phyloP scores from a whole-genome alignment of 257 asterid species.

The Solanum etuberosum region DNA sequence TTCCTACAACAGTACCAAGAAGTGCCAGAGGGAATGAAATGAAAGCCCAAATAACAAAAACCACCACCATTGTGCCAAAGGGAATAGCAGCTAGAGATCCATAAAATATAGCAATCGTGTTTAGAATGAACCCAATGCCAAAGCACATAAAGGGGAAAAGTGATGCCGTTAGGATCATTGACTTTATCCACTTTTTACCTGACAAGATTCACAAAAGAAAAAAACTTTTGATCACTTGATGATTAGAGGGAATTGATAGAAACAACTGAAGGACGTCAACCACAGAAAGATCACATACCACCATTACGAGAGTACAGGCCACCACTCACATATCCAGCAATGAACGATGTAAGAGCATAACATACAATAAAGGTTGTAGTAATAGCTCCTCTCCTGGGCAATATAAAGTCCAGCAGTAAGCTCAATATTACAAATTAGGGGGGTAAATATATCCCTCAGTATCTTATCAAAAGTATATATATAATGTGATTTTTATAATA shows the following conservation, averaged over 20 bases:
- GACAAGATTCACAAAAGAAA: not conserved
- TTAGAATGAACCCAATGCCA: constrained; percentile 53
- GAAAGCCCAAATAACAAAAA: constrained; percentile 70
- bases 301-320: constrained; percentile 75
- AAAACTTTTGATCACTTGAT: not conserved
- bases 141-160: constrained; percentile 78
- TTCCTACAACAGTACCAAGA: constrained; percentile 78
- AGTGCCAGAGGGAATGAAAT: constrained; percentile 81
- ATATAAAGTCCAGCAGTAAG: not conserved
- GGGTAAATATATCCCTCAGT: not conserved
- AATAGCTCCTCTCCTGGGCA: constrained; percentile 81
- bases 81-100: constrained; percentile 88
- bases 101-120: constrained; percentile 72
- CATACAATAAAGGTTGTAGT: constrained; percentile 62
- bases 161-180: constrained; percentile 80
- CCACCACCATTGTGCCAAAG: constrained; percentile 73
- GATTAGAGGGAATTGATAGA: not conserved
- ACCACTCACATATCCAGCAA: constrained; percentile 76
- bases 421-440: not conserved
- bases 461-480: not conserved
- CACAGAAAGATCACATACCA: constrained; percentile 32
- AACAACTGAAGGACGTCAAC: not conserved
- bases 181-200: constrained; percentile 83
- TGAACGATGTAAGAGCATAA: constrained; percentile 75
- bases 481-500: not conserved